phyloP scores from a whole-genome alignment of 352 stramenopile genomes.

The Sclerospora graminicola region DNA sequence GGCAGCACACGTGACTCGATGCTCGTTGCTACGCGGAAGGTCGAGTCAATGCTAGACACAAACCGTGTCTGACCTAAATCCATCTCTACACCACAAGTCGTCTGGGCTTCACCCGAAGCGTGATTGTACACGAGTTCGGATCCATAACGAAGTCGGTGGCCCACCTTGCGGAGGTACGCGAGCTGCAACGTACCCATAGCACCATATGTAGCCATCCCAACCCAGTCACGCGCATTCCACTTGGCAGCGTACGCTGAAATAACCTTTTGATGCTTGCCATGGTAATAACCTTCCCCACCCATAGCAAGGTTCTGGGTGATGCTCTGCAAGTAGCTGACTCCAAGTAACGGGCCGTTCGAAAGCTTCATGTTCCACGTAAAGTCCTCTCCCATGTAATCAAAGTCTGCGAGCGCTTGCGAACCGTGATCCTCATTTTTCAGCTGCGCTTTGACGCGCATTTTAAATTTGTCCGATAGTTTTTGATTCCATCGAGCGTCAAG shows the following conservation, averaged over 20 bases:
- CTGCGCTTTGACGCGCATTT: conserved; percentile 80
- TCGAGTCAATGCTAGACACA: conserved; percentile 77
- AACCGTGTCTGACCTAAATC: conserved; percentile 78
- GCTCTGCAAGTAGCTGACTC: conserved; percentile 83
- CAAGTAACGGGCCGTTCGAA: conserved; percentile 78
- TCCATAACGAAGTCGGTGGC: conserved; percentile 69
- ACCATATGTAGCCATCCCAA: conserved; percentile 59
- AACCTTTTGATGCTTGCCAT: conserved; percentile 80
- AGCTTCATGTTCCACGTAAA: conserved; percentile 88
- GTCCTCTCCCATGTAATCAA: conserved; percentile 76
- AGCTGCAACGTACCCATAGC: conserved; percentile 78
- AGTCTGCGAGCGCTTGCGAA: conserved; percentile 70
- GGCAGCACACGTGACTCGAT: conserved; percentile 78
- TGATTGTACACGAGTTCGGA: conserved; percentile 85
- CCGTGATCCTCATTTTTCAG: conserved; percentile 73
- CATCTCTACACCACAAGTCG: conserved; percentile 75
- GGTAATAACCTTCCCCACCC: conserved; percentile 82
- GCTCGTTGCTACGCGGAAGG: conserved; percentile 70
- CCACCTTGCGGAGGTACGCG: conserved; percentile 82
- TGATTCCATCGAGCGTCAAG: conserved; percentile 81
- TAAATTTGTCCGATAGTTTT: conserved; percentile 57
- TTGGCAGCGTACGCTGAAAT: conserved; percentile 81
- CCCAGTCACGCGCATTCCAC: conserved; percentile 62
- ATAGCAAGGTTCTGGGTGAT: conserved; percentile 69
- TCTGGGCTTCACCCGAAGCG: conserved; percentile 69